Conservation (phyloP, 352 stramenopile species). For the Phytophthora cryptogea region DNA sequence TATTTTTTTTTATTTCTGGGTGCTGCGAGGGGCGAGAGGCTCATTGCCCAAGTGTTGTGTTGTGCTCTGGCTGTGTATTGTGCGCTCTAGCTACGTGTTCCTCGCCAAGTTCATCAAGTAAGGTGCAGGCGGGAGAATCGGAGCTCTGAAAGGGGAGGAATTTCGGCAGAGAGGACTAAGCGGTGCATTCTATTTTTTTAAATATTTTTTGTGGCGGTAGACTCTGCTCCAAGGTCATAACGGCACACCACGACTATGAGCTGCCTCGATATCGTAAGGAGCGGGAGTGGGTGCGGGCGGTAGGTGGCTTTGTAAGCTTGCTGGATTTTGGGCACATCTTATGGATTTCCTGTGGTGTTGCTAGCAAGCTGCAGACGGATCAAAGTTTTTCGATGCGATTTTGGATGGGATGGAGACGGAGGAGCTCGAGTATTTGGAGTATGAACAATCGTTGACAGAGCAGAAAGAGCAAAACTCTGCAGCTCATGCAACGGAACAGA, state of each 20-base stretch:
- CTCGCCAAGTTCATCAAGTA: constrained; percentile 86
- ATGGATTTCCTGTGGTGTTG: not conserved
- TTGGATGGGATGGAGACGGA: constrained; percentile 80
- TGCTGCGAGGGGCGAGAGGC: not conserved
- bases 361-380: constrained; percentile 69
- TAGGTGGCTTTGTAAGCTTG: constrained; percentile 27
- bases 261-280: constrained; percentile 59
- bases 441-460: constrained; percentile 45
- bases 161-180: constrained; percentile 5
- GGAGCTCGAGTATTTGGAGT: constrained; percentile 63
- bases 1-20: constrained; percentile 33
- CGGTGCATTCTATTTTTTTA: constrained; percentile 32
- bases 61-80: not conserved
- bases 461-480: constrained; percentile 30
- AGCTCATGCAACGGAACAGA: constrained; percentile 7
- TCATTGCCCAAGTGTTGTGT: constrained; percentile 5
- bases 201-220: constrained; percentile 28
- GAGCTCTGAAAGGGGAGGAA: constrained; percentile 4
- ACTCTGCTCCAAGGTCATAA: constrained; percentile 74
- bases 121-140: constrained; percentile 12
- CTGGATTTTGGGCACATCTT: not conserved
- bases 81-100: constrained; percentile 68
- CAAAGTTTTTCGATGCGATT: constrained; percentile 75
- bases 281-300: constrained; percentile 64
- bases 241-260: constrained; percentile 66